These are phyloP conservation scores for Talaromyces sp. DNA, from an alignment of 2,329 filamentous ascomycete species.

Conservation along the genomic window DNA sequence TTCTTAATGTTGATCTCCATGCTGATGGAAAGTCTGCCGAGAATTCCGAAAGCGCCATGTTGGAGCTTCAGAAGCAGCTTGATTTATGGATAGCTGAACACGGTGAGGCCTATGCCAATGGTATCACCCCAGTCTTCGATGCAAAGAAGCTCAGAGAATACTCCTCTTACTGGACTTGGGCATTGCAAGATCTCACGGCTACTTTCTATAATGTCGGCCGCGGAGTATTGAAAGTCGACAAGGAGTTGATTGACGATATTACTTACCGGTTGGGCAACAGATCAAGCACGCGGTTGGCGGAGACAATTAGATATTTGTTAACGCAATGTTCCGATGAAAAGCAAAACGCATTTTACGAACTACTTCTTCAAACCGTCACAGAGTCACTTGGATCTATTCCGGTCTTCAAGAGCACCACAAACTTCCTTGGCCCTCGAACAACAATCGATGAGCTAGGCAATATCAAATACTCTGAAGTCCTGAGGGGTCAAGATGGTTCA, in stretches of 20 bases:
- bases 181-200: slow-evolving; percentile 88
- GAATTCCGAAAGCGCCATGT: not conserved
- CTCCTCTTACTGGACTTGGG: slow-evolving; percentile 99
- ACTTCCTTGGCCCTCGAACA: not conserved
- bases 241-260: slow-evolving; percentile 93
- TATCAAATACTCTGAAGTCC: not conserved
- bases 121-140: slow-evolving; percentile 92
- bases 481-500: not conserved
- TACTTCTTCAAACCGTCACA: slow-evolving; percentile 54
- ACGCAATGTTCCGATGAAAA: not conserved
- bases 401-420: not conserved
- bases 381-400: slow-evolving; percentile 62
- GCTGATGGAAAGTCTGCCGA: not conserved
- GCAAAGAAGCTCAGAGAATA: slow-evolving; percentile 91
- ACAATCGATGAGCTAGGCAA: slow-evolving; percentile 4
- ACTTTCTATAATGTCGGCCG: slow-evolving; percentile 99
- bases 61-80: slow-evolving; percentile 74
- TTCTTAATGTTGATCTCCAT: not conserved
- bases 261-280: slow-evolving; percentile 98
- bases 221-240: slow-evolving; percentile 83
- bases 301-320: not conserved
- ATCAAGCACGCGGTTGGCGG: slow-evolving; percentile 76
- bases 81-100: slow-evolving; percentile 95
- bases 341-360: not conserved
- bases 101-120: slow-evolving; percentile 90